phyloP scores from a whole-genome alignment of 2,329 filamentous ascomycete genomes.

The Colletotrichum sp. region DNA sequence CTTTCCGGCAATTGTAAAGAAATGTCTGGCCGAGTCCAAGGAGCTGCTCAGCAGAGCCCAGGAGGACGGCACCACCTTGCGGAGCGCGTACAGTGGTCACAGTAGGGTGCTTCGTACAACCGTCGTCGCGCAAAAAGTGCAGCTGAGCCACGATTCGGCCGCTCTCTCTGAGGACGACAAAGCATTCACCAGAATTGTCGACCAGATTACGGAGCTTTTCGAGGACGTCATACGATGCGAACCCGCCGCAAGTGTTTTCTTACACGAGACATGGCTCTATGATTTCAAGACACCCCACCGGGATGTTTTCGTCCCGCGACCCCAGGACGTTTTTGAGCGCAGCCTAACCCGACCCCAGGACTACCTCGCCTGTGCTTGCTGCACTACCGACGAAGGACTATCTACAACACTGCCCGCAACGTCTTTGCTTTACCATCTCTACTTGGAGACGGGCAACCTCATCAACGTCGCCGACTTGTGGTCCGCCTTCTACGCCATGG shows the following conservation, averaged over 20 bases:
- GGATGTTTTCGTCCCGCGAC: constrained; percentile 77
- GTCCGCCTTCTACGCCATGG: constrained; percentile 74
- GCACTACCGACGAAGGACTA: constrained; percentile 55
- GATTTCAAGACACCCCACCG: constrained; percentile 72
- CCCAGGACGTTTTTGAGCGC: constrained; percentile 73
- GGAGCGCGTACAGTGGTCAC: constrained; percentile 77
- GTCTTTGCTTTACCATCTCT: constrained; percentile 78
- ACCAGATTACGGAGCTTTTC: constrained; percentile 57
- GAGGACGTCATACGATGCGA: constrained; percentile 38
- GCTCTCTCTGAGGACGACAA: constrained; percentile 73
- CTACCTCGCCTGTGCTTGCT: constrained; percentile 78
- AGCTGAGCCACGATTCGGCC: constrained; percentile 77
- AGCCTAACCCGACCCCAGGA: constrained; percentile 76
- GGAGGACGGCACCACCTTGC: constrained; percentile 56
- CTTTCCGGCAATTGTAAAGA: constrained; percentile 38
- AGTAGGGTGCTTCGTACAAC: constrained; percentile 76
- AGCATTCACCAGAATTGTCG: constrained; percentile 70
- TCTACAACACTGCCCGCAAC: constrained; percentile 70
- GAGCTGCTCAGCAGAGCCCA: constrained; percentile 50
- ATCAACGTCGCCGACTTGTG: constrained; percentile 83
- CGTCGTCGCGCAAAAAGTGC: constrained; percentile 80
- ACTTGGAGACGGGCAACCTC: constrained; percentile 76
- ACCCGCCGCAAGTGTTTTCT: constrained; percentile 52
- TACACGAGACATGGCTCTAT: constrained; percentile 79
- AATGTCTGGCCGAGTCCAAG: constrained; percentile 51